Evolutionary conservation across 1,139 yeast genomes (phyloP).

Genomic region (Diutina mesorugosa): DNA sequence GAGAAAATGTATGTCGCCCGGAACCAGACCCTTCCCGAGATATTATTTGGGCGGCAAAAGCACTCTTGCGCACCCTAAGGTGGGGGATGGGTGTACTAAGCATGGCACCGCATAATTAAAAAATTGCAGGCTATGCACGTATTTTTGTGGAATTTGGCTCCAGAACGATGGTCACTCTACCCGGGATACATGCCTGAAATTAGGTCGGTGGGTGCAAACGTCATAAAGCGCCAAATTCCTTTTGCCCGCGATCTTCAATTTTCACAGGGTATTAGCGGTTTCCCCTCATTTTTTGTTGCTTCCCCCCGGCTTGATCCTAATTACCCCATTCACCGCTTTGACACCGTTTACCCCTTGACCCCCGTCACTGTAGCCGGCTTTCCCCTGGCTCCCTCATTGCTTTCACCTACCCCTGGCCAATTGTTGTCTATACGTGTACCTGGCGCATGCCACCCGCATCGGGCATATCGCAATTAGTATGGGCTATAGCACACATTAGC

Average conservation of each 20-base stretch:
- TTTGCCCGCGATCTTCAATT: not conserved
- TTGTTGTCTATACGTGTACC: not conserved
- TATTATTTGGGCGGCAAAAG: not conserved
- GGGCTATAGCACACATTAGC: not conserved
- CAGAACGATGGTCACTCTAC: not conserved
- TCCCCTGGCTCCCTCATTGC: not conserved
- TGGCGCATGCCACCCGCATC: not conserved
- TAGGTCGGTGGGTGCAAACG: not conserved
- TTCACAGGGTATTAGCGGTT: not conserved
- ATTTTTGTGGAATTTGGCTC: not conserved
- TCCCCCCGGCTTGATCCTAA: not conserved
- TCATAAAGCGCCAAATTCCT: not conserved
- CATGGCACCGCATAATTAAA: not conserved
- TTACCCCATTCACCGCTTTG: not conserved
- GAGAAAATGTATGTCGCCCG: not conserved
- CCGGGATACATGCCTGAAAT: not conserved
- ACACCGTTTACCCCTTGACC: not conserved
- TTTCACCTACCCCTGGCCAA: not conserved
- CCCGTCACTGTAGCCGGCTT: not conserved
- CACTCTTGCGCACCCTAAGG: not conserved
- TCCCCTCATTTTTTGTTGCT: not conserved
- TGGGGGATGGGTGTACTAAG: not conserved
- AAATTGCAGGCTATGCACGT: not conserved
- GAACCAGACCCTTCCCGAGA: not conserved
- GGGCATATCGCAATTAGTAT: not conserved